Evolutionary conservation across 2,329 filamentous ascomycete genomes (phyloP).

Genomic region (Esteya vermicola): DNA sequence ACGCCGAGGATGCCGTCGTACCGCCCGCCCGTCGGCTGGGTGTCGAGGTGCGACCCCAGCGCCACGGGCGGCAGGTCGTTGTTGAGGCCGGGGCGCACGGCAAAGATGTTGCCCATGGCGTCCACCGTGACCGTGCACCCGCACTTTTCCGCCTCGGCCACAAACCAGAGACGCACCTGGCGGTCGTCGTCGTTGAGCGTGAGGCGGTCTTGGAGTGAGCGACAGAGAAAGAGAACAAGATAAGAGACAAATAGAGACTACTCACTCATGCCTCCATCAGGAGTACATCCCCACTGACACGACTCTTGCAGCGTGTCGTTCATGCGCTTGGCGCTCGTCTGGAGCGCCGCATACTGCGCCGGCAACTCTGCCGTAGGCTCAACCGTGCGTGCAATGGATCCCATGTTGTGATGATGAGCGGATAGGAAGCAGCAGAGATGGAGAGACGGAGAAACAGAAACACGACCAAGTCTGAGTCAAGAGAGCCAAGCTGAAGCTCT

Average conservation of each 20-base stretch:
- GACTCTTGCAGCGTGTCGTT: constrained; percentile 6
- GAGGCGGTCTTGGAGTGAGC: constrained; percentile 29
- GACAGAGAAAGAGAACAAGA: background rate
- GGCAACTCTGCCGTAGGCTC: background rate
- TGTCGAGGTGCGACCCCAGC: constrained; percentile 56
- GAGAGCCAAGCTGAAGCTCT: too few relatives aligned
- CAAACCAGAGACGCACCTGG: constrained; percentile 62
- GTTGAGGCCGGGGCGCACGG: constrained; percentile 52
- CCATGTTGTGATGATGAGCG: constrained; percentile 3
- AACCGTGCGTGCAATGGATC: constrained; percentile 1
- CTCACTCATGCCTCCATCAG: constrained; percentile 9
- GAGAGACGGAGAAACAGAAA: background rate
- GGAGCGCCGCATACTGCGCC: constrained; percentile 3
- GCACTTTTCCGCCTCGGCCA: constrained; percentile 43
- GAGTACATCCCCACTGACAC: constrained; percentile 8
- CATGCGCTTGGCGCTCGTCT: constrained; percentile 7
- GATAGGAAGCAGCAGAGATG: background rate
- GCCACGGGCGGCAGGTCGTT: constrained; percentile 50
- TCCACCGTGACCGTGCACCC: constrained; percentile 58
- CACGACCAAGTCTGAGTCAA: too few relatives aligned
- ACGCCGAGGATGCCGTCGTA: constrained; percentile 72
- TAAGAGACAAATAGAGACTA: background rate
- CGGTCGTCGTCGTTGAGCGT: constrained; percentile 62
- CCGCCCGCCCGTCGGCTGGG: constrained; percentile 47
- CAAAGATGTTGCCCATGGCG: constrained; percentile 71